Evolutionary conservation across 805 yeast species (phyloP).

Genomic region (Candida bentonensis): DNA sequence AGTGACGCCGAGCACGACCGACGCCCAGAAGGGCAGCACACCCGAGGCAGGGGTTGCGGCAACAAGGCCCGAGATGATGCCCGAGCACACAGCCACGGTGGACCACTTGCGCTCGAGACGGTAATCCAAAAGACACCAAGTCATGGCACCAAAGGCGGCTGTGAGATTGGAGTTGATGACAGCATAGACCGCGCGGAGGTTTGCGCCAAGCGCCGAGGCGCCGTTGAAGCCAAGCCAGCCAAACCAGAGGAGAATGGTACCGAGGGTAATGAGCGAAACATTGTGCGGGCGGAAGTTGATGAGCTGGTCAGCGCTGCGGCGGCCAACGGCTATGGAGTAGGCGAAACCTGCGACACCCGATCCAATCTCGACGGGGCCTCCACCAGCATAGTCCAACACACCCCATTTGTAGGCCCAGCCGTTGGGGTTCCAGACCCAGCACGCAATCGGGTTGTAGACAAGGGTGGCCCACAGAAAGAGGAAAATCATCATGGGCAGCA

Average conservation of each 20-base stretch:
- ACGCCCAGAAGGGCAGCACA: constrained; percentile 79
- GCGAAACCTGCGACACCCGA: constrained; percentile 88
- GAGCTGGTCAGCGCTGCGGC: constrained; percentile 59
- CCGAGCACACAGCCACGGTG: constrained; percentile 90
- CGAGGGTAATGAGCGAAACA: constrained; percentile 78
- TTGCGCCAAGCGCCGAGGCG: constrained; percentile 72
- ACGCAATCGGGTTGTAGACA: constrained; percentile 89
- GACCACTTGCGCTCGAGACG: constrained; percentile 85
- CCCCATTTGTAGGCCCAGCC: constrained; percentile 96
- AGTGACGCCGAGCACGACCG: constrained; percentile 67
- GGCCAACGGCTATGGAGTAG: constrained; percentile 34
- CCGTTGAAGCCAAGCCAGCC: constrained; percentile 98
- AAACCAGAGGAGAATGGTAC: constrained; percentile 76
- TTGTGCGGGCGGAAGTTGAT: constrained; percentile 91
- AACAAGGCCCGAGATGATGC: constrained; percentile 87
- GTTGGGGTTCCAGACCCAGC: constrained; percentile 85
- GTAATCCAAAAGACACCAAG: constrained; percentile 87
- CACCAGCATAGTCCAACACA: constrained; percentile 93
- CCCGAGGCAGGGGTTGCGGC: constrained; percentile 97
- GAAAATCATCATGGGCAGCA: constrained; percentile 72
- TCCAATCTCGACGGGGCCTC: constrained; percentile 90
- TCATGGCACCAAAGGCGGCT: constrained; percentile 79
- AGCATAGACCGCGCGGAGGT: constrained; percentile 73
- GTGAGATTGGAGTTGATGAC: constrained; percentile 83
- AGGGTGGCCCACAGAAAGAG: constrained; percentile 79